Conservation (phyloP, 2,329 filamentous ascomycete species). For the Clathrospora elynae region DNA sequence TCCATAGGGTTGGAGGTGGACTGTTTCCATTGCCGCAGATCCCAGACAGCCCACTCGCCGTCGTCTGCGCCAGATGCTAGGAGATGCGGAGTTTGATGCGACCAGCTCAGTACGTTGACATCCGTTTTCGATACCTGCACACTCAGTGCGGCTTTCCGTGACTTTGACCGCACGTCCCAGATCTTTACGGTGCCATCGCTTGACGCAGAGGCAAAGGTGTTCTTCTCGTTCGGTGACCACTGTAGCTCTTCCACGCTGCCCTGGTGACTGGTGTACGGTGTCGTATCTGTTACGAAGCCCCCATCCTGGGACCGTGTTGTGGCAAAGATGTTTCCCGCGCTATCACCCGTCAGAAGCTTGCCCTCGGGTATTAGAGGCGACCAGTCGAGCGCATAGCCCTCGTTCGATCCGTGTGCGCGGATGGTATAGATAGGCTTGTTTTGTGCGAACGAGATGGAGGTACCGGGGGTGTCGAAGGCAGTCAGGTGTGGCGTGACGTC, state of each 20-base stretch:
- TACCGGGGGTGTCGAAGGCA: slow-evolving; percentile 88
- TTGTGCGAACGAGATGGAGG: slow-evolving; percentile 76
- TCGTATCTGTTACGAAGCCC: slow-evolving; percentile 84
- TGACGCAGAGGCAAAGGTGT: slow-evolving; percentile 92
- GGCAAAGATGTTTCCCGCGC: slow-evolving; percentile 84
- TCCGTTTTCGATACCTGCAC: slow-evolving; percentile 83
- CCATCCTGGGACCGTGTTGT: slow-evolving; percentile 87
- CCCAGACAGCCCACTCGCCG: slow-evolving; percentile 94
- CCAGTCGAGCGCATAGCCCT: slow-evolving; percentile 98
- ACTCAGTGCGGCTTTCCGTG: slow-evolving; percentile 81
- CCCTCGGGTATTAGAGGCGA: slow-evolving; percentile 79
- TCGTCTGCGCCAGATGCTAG: slow-evolving; percentile 93
- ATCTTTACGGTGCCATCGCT: slow-evolving; percentile 94
- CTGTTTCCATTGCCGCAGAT: slow-evolving; percentile 91
- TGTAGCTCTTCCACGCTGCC: slow-evolving; percentile 92
- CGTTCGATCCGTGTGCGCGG: slow-evolving; percentile 80
- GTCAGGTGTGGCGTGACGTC: slow-evolving; percentile 88
- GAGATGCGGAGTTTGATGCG: slow-evolving; percentile 81
- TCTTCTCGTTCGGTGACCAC: slow-evolving; percentile 91
- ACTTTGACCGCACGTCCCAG: slow-evolving; percentile 94
- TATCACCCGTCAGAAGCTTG: slow-evolving; percentile 90
- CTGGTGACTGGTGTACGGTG: slow-evolving; percentile 81
- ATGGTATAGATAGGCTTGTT: slow-evolving; percentile 89
- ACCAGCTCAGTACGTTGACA: slow-evolving; percentile 98
- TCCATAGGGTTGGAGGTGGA: slow-evolving; percentile 51